phyloP scores from a whole-genome alignment of 768 basidiomycete species.

The Boletus rufocinnamomeus region DNA sequence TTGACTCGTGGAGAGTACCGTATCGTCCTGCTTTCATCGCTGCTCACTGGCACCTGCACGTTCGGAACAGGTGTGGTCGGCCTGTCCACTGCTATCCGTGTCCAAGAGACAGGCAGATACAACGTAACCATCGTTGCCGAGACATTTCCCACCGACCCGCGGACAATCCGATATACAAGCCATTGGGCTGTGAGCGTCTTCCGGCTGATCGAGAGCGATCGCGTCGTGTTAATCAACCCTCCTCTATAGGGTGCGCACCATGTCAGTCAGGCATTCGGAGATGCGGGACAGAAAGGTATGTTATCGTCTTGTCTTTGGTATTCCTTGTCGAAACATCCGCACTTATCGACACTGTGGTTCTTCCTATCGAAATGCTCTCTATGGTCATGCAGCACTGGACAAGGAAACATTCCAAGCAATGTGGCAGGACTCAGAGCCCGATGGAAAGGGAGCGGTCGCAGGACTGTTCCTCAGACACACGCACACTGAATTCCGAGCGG shows the following conservation, averaged over 20 bases:
- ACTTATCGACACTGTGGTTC: not conserved
- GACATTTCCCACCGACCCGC: slow-evolving; percentile 68
- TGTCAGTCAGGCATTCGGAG: slow-evolving; percentile 57
- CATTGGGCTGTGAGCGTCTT: slow-evolving; percentile 69
- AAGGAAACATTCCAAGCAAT: slow-evolving; percentile 72
- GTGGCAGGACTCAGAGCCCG: slow-evolving; percentile 70
- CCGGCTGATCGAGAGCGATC: not conserved
- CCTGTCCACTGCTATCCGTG: slow-evolving; percentile 69
- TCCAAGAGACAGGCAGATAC: slow-evolving; percentile 65
- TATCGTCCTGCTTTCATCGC: not conserved
- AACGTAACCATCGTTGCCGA: slow-evolving; percentile 72
- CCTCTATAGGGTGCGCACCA: slow-evolving; percentile 74
- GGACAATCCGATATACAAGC: slow-evolving; percentile 75
- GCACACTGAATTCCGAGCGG: slow-evolving; percentile 61
- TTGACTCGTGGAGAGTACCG: not conserved
- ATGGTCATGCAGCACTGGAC: slow-evolving; percentile 53
- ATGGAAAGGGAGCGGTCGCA: slow-evolving; percentile 46
- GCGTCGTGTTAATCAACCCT: not conserved
- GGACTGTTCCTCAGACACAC: slow-evolving; percentile 63
- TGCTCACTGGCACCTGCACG: not conserved
- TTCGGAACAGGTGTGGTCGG: slow-evolving; percentile 66
- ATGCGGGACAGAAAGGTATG: slow-evolving; percentile 57
- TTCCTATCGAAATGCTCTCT: not conserved
- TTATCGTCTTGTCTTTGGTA: not conserved
- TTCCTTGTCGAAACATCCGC: not conserved